Base-by-base conservation (phyloP, 257 asterid species). In the Phtheirospermum japonicum region DNA sequence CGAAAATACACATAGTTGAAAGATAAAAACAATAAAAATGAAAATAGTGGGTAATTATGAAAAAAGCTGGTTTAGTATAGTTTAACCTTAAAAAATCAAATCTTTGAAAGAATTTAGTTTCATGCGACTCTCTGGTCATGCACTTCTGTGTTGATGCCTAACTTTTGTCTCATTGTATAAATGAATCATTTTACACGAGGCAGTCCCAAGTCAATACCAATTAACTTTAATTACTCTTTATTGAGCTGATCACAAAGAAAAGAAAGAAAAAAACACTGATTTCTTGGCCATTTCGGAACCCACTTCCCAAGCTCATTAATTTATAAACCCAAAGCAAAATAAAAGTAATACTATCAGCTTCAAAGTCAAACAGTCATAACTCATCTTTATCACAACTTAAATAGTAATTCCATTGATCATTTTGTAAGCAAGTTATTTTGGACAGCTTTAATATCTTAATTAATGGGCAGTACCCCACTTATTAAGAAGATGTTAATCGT, bases 341-440 rank as follows among this genome's bases (percentile, higher is more conserved):
- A 7, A 9, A 55, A 50, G 67, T 16, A 18, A 19, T n/a, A n/a
- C n/a, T 34, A 12, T 63, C 51, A 26, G 56, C 70, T 68, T 53
- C 49, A 64, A 79, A 79, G 88, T 81, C 84, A 77, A 71, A 68
- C 58, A 62, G 54, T 64, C 79, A 67, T 55, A 60, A 73, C 69
- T 70, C 67, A 61, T 53, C 61, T 49, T 52, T 57, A 20, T 64
- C 79, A 67, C 50, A 60, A 73, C 69, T 9, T 1, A 36, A 36
- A 1, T 36, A 36, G 11, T 36, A 36, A 6, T 36, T 36, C 16
- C 19, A 43, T 5, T 43, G 16, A 43, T 13, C 16, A 10, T 42
- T 42, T 43, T 16, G 2, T 36, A 36, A 36, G 42, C 42, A 36
- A 36, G 11, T 9, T 36, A 2, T 2, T 36, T 36, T 36, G 42